Percentiles rank a stretch among this genome's conserved stretches.
These are phyloP conservation scores for Polytrichum formosum DNA, from an alignment of 225 moss, liverwort and hornwort genomes.

Conservation along the genomic window DNA sequence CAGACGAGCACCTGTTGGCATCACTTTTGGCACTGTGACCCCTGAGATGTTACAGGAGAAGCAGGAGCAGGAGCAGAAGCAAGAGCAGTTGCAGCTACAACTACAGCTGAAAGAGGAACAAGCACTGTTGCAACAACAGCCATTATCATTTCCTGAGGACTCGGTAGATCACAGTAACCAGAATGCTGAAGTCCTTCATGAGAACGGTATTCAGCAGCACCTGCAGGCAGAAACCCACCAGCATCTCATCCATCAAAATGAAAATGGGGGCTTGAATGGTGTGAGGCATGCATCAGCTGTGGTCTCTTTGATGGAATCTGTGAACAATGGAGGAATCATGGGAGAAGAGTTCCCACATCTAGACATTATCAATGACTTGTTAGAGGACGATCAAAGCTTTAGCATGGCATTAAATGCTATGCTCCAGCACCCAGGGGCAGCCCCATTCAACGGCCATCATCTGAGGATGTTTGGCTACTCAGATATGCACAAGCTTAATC, in stretches of 20 bases:
- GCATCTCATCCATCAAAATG: constrained; percentile 49
- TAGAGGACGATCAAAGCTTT: constrained; percentile 88
- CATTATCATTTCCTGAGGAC: constrained; percentile 33
- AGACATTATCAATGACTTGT: constrained; percentile 93
- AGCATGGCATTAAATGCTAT: constrained; percentile 69
- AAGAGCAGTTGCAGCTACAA: constrained; percentile 44
- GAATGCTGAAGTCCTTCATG: constrained; percentile 36
- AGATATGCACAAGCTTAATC: constrained; percentile 68
- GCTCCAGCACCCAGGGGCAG: constrained; percentile 61
- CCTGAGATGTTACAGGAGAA: constrained; percentile 82
- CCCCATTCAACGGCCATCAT: constrained; percentile 48
- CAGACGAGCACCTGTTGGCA: constrained; percentile 64
- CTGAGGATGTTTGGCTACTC: constrained; percentile 51
- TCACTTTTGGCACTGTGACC: constrained; percentile 97
- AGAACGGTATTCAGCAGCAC: constrained; percentile 33
- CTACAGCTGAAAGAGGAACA: constrained; percentile 51
- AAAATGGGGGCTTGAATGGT: constrained; percentile 41
- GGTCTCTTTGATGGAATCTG: constrained; percentile 51
- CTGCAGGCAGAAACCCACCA: constrained; percentile 10
- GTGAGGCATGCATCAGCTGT: constrained; percentile 38
- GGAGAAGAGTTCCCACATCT: constrained; percentile 98
- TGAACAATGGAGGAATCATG: constrained; percentile 63
- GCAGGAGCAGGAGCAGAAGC: constrained; percentile 37
- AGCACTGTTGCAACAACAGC: constrained; percentile 31
- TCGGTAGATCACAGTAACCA: constrained; percentile 34